These are phyloP conservation scores for Glycine tomentella DNA, from an alignment of 306 rosid genomes.

Conservation along the genomic window DNA sequence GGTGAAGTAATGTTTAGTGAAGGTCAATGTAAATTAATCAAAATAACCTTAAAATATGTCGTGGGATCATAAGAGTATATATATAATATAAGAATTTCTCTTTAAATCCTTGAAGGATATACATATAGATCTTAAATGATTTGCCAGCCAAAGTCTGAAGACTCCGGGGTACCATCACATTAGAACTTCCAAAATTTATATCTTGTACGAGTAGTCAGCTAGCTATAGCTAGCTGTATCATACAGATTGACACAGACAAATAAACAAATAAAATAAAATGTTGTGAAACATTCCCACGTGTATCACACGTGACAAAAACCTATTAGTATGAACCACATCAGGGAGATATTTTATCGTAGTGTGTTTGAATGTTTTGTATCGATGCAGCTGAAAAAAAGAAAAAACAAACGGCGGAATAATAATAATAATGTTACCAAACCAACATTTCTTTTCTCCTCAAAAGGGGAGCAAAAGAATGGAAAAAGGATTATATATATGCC, in stretches of 20 bases:
- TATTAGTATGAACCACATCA: constrained; percentile 24
- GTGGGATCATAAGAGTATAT: background rate
- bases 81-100: background rate
- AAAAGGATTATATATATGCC: constrained; percentile 17
- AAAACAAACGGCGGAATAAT: constrained; percentile 21
- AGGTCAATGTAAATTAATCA: background rate
- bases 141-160: constrained; percentile 8
- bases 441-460: constrained; percentile 45
- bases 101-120: background rate
- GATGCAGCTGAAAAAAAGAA: background rate
- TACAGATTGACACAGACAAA: constrained; percentile 9
- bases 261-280: background rate
- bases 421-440: constrained; percentile 2
- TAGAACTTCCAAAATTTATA: background rate
- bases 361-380: background rate
- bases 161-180: background rate
- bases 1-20: background rate
- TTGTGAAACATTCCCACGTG: constrained; percentile 16
- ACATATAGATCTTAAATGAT: background rate
- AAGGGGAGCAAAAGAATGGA: constrained; percentile 52
- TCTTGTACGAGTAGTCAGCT: constrained; percentile 25
- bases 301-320: constrained; percentile 10
- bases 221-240: background rate
- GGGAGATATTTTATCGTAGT: background rate
- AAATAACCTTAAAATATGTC: background rate